Evolutionary conservation across 1,284 basidiomycete species (phyloP).

Genomic region (Cryptococcus sp.): DNA sequence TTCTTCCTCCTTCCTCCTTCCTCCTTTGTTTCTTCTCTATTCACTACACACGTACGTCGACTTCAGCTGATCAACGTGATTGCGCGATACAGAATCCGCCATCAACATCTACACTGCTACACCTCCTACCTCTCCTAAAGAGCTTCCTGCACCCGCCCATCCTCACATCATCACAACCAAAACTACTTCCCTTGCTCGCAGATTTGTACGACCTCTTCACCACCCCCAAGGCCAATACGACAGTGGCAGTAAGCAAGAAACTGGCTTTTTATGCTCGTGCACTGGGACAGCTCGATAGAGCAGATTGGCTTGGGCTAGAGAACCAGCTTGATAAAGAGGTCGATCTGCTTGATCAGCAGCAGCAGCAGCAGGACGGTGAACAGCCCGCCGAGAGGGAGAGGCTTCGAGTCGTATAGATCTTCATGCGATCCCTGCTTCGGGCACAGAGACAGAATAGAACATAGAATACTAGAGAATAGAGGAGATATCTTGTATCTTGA

Average conservation of each 20-base stretch:
- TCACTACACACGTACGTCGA: background rate
- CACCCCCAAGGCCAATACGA: conserved; percentile 7
- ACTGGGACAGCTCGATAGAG: conserved; percentile 25
- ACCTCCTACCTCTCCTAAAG: conserved; percentile 27
- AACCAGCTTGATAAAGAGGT: conserved; percentile 31
- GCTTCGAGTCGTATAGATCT: no score
- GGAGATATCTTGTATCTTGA: no score
- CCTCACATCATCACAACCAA: conserved; percentile 30
- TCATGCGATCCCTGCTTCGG: no score
- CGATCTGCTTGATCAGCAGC: conserved; percentile 16
- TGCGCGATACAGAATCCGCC: background rate
- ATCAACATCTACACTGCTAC: conserved; percentile 15
- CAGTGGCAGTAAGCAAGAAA: conserved; percentile 34
- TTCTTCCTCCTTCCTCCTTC: background rate
- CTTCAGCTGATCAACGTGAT: background rate
- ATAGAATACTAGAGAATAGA: no score
- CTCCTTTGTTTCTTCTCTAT: no score
- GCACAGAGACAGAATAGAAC: no score
- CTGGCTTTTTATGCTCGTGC: conserved; percentile 46
- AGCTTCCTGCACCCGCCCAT: conserved; percentile 43
- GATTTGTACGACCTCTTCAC: conserved; percentile 37
- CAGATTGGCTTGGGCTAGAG: conserved; percentile 41
- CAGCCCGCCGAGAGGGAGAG: background rate
- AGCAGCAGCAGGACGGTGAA: conserved; percentile 1
- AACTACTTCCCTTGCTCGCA: conserved; percentile 26